Base-by-base conservation (phyloP, 2,329 filamentous ascomycete genomes). In the Talaromyces sp. region DNA sequence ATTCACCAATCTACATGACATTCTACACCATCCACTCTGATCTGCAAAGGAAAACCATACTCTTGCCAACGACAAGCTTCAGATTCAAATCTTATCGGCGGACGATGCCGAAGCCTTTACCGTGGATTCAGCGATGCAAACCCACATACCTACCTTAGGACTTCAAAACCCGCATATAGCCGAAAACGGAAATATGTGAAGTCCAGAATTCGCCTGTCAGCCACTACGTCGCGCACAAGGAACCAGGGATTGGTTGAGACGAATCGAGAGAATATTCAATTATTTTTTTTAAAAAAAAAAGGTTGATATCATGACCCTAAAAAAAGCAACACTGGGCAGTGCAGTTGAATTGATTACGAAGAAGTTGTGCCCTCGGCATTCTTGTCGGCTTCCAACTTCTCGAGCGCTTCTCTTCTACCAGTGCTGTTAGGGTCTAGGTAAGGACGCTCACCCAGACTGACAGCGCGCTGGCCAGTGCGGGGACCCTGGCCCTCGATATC, bases 401-500 rank as follows among this genome's bases (percentile, higher is more conserved):
- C 49, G 1, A 52, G 38, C 0, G 27, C 58, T 19, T 72, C 68
- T 9, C 69, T 63, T 38, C 70, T 64, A 10, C 68, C 62, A 11
- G 61, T 70, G 52, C 70, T 73, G 9, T 70, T 67, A 4, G 80
- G 79, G 58, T 85, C 82, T 56, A 83, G 75, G 64, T 82, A 85
- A 1, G 82, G 82, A 66, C 71, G 73, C 71, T 85, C 83, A 0
- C 82, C 83, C 14, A 85, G 65, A 5, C 82, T 80, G 8, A 84
- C 81, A 2, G 77, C 81, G 1, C 83, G 69, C 32, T 79, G 77
- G 0, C 83, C 82, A 9, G 74, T 75, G 4, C 82, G 70, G 6
- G 77, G 66, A 1, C 72, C 76, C 8, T 77, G 66, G 0, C 72
- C 76, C 4, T 76, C 71, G 64, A 83, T 82, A 64, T 85, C 82